Conservation (phyloP, 2,329 filamentous ascomycete genomes). For the Rutstroemia sp. region DNA sequence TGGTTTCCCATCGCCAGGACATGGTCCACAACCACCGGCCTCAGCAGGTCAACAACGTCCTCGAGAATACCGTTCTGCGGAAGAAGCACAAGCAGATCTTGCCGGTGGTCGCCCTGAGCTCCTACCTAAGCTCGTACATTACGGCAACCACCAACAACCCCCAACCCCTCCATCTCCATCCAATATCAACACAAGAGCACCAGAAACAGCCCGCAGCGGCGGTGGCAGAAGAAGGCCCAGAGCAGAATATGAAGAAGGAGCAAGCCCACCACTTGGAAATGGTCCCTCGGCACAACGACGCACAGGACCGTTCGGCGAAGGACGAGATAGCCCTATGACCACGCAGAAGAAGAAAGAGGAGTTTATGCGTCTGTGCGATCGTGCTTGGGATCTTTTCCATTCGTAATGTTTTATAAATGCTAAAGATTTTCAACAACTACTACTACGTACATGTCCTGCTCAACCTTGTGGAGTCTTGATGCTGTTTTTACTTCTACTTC, state of each 20-base stretch:
- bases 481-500: no score
- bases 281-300: conserved; percentile 55
- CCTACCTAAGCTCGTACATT: conserved; percentile 89
- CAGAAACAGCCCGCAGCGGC: conserved; percentile 39
- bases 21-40: conserved; percentile 42
- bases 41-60: conserved; percentile 50
- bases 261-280: conserved; percentile 74
- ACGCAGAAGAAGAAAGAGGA: conserved; percentile 85
- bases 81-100: conserved; percentile 87
- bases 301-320: conserved; percentile 67
- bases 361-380: conserved; percentile 76
- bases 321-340: conserved; percentile 75
- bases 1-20: conserved; percentile 67
- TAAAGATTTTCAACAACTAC: neutral
- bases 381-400: conserved; percentile 96
- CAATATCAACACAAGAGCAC: conserved; percentile 25
- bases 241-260: conserved; percentile 90
- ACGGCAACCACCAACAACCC: conserved; percentile 87
- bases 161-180: conserved; percentile 66
- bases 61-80: conserved; percentile 88
- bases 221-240: conserved; percentile 67
- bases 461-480: no score
- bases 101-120: conserved; percentile 89
- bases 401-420: conserved; percentile 46
- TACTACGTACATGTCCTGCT: no score